phyloP scores from a whole-genome alignment of 2,329 filamentous ascomycete genomes.

The Trichophyton simii region DNA sequence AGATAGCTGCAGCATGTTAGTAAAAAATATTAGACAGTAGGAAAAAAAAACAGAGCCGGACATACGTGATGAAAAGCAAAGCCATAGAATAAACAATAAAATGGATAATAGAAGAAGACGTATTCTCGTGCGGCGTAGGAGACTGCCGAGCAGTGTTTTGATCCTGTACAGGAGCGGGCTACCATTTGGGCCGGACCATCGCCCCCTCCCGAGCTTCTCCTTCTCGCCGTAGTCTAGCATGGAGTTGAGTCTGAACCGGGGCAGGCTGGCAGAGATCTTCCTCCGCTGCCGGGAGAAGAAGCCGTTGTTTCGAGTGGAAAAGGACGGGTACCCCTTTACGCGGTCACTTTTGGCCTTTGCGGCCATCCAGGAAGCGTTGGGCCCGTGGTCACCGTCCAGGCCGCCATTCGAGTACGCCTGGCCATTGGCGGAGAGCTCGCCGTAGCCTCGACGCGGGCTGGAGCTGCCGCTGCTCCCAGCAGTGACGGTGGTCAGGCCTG shows the following conservation, averaged over 20 bases:
- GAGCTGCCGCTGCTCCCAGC: slow-evolving; percentile 40
- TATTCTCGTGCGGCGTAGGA: slow-evolving; percentile 54
- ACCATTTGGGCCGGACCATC: slow-evolving; percentile 37
- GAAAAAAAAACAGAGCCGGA: slow-evolving; percentile 16
- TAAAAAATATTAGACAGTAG: background rate
- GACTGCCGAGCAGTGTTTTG: slow-evolving; percentile 31
- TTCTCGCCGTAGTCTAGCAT: slow-evolving; percentile 54
- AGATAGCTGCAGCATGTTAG: slow-evolving; percentile 36
- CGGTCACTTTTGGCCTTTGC: slow-evolving; percentile 65
- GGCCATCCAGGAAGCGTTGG: slow-evolving; percentile 62
- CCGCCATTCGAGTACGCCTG: slow-evolving; percentile 20
- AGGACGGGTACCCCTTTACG: slow-evolving; percentile 63
- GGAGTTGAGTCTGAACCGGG: slow-evolving; percentile 49
- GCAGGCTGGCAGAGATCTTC: slow-evolving; percentile 65
- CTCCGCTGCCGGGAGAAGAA: slow-evolving; percentile 81
- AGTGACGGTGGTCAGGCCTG: slow-evolving; percentile 60
- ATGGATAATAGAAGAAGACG: slow-evolving; percentile 48
- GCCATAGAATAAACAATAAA: slow-evolving; percentile 48
- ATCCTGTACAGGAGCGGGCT: slow-evolving; percentile 23
- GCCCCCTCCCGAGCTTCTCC: slow-evolving; percentile 57
- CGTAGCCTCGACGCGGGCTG: slow-evolving; percentile 46
- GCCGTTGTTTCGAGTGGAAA: slow-evolving; percentile 67
- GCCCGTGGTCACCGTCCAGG: slow-evolving; percentile 13
- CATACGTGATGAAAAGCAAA: slow-evolving; percentile 66
- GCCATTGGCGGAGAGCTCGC: slow-evolving; percentile 42